Conservation (phyloP, 305 asterid species). For the Petunia hybrid region DNA sequence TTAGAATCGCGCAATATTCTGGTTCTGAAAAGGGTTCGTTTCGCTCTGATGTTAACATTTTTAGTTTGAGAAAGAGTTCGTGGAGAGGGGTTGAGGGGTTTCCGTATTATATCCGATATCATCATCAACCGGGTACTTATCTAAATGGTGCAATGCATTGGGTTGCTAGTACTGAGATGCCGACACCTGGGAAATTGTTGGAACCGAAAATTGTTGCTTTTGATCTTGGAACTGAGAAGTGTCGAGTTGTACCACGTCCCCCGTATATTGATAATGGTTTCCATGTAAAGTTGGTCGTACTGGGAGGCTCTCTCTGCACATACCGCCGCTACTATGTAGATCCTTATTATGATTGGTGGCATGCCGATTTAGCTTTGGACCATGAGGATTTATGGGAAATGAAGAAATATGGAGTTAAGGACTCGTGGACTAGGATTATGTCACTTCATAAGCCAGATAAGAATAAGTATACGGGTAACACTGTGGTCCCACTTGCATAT, state of each 20-base stretch:
- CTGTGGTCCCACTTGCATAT: slow-evolving; percentile 36
- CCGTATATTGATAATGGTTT: neutral
- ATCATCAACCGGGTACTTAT: slow-evolving; percentile 34
- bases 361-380: neutral
- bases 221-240: slow-evolving; percentile 39
- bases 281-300: slow-evolving; percentile 30
- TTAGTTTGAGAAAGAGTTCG: slow-evolving; percentile 35
- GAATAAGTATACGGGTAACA: neutral
- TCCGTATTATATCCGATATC: slow-evolving; percentile 39
- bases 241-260: slow-evolving; percentile 32
- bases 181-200: neutral
- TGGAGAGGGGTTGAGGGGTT: slow-evolving; percentile 36
- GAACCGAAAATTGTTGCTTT: slow-evolving; percentile 36
- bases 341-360: neutral
- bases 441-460: slow-evolving; percentile 28
- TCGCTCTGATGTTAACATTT: slow-evolving; percentile 32
- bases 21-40: slow-evolving; percentile 17
- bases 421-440: slow-evolving; percentile 43
- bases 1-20: slow-evolving; percentile 42
- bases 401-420: slow-evolving; percentile 47
- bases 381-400: slow-evolving; percentile 44
- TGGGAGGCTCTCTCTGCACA: slow-evolving; percentile 43
- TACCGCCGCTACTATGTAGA: neutral
- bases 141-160: slow-evolving; percentile 41
- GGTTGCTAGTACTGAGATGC: neutral